Conservation (phyloP, 192 early-diverging fungal genomes). For the Haplosporangium gracile region DNA sequence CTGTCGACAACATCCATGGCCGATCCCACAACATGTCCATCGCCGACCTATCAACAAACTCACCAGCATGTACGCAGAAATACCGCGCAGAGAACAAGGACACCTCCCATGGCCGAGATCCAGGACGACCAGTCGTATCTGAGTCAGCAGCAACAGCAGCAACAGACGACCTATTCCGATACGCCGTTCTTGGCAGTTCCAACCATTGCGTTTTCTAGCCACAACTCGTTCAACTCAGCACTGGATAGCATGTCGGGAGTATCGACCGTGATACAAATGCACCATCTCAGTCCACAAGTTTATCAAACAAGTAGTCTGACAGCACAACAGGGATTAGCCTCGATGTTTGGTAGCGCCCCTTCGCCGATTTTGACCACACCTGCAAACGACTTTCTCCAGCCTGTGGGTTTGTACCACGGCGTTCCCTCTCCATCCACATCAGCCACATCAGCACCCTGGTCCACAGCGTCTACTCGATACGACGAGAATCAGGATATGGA, state of each 20-base stretch:
- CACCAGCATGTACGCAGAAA: conserved; percentile 14
- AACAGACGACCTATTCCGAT: background rate
- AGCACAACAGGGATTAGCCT: background rate
- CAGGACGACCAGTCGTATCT: conserved; percentile 13
- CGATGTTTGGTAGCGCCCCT: background rate
- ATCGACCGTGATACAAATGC: background rate
- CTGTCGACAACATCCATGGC: conserved; percentile 12
- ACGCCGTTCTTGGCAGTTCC: background rate
- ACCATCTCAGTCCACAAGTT: background rate
- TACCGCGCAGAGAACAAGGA: conserved; percentile 8
- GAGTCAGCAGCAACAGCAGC: background rate
- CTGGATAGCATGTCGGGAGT: background rate
- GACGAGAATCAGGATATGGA: conserved; percentile 55
- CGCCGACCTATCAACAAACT: conserved; percentile 23
- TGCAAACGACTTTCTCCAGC: conserved; percentile 4
- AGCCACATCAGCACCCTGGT: background rate
- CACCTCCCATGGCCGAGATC: conserved; percentile 22
- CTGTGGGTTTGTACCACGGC: background rate
- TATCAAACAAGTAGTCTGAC: background rate
- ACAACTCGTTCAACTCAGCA: background rate
- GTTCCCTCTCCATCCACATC: background rate
- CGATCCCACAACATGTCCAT: conserved; percentile 20
- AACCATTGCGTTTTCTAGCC: background rate
- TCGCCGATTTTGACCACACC: background rate
- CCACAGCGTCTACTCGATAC: conserved; percentile 28